These are phyloP conservation scores for Tulasnella sp. DNA, from an alignment of 768 basidiomycete genomes.

Conservation along the genomic window DNA sequence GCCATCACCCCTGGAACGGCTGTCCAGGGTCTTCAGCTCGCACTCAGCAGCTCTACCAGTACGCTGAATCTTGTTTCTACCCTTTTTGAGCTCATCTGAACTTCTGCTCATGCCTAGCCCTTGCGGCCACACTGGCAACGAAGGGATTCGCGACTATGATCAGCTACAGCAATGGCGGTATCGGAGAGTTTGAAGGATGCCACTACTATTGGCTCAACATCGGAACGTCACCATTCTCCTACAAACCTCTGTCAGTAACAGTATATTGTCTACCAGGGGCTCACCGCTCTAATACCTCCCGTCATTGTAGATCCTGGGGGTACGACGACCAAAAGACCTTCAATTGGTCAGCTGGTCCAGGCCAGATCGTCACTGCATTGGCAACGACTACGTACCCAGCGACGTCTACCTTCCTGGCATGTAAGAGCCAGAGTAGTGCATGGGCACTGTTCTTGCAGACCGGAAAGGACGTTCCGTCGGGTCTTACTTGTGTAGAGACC, in stretches of 20 bases:
- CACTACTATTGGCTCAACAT: conserved; percentile 15
- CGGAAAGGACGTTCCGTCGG: background rate
- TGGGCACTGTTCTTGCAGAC: conserved; percentile 23
- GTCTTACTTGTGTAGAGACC: background rate
- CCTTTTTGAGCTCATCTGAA: background rate
- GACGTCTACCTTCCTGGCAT: conserved; percentile 14
- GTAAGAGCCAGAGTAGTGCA: background rate
- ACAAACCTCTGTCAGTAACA: background rate
- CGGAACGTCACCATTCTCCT: background rate
- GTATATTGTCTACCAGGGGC: background rate
- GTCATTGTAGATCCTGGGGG: background rate
- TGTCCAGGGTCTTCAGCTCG: background rate
- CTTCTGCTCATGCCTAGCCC: background rate
- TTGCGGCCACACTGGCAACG: background rate
- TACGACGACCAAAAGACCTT: background rate
- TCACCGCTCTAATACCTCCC: background rate
- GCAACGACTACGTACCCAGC: background rate
- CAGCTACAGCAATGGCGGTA: background rate
- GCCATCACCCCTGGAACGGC: conserved; percentile 1
- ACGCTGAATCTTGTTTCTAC: background rate
- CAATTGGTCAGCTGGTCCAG: background rate
- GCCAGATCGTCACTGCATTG: background rate
- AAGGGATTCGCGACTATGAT: background rate
- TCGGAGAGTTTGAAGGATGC: background rate
- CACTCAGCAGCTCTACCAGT: background rate